Conservation (phyloP, 805 yeast species). For the Candida nemodendra region DNA sequence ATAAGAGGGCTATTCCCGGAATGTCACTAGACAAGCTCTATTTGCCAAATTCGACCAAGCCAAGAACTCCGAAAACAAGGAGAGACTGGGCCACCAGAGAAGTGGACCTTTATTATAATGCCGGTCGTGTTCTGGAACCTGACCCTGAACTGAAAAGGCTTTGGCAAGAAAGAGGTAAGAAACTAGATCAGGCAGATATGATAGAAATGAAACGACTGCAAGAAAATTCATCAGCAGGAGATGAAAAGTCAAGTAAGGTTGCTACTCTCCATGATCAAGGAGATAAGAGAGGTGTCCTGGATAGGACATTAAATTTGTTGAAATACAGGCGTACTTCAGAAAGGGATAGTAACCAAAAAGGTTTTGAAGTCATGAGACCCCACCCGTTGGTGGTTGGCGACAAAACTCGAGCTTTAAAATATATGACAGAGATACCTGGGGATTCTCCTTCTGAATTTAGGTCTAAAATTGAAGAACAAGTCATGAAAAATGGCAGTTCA, state of each 20-base stretch:
- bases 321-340: neutral
- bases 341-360: slow-evolving; percentile 7
- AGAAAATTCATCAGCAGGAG: too few species aligned
- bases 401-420: neutral
- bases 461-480: neutral
- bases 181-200: slow-evolving; percentile 20
- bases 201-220: slow-evolving; percentile 9
- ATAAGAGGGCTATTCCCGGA: slow-evolving; percentile 25
- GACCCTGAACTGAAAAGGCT: slow-evolving; percentile 52
- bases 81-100: slow-evolving; percentile 59
- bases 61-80: slow-evolving; percentile 1
- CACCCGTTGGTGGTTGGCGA: slow-evolving; percentile 7
- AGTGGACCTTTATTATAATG: slow-evolving; percentile 51
- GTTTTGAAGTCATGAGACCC: slow-evolving; percentile 34
- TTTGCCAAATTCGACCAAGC: slow-evolving; percentile 3
- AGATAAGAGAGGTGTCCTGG: slow-evolving; percentile 2
- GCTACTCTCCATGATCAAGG: too few species aligned
- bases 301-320: neutral
- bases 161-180: slow-evolving; percentile 48
- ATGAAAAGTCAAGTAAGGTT: too few species aligned
- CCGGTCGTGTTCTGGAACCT: slow-evolving; percentile 38
- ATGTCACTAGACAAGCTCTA: slow-evolving; percentile 11
- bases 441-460: neutral
- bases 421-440: neutral
- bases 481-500: neutral